Percentiles rank a stretch among this genome's conserved stretches.
phyloP scores from a whole-genome alignment of 805 yeast species.

The Hanseniaspora jakobsenii region DNA sequence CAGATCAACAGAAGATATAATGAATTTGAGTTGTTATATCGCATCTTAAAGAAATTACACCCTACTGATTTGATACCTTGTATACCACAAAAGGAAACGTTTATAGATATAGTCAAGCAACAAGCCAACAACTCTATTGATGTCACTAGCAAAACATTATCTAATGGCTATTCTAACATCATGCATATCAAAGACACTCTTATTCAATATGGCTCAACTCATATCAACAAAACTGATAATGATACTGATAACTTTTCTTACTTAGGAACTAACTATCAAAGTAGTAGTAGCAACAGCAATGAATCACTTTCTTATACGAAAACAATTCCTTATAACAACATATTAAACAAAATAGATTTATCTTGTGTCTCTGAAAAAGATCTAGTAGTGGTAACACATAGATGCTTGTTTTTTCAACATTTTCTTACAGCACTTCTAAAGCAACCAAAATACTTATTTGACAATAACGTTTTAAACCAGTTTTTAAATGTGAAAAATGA shows the following conservation, averaged over 20 bases:
- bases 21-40: conserved; percentile 77
- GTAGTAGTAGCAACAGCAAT: neutral
- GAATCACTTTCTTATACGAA: too few species aligned
- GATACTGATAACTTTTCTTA: neutral
- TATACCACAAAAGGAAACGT: conserved; percentile 69
- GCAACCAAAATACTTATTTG: conserved; percentile 22
- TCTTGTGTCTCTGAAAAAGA: neutral
- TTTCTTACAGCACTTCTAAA: conserved; percentile 25
- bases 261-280: neutral
- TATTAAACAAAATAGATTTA: conserved; percentile 3
- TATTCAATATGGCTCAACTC: neutral
- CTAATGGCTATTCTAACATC: conserved; percentile 5
- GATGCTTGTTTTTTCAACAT: conserved; percentile 27
- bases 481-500: conserved; percentile 27
- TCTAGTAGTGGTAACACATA: conserved; percentile 25
- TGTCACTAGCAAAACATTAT: conserved; percentile 6
- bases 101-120: conserved; percentile 18
- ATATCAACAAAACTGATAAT: neutral
- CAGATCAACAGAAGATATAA: conserved; percentile 90
- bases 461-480: conserved; percentile 26
- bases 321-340: neutral
- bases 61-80: conserved; percentile 84
- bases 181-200: conserved; percentile 5
- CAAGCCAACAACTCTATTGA: conserved; percentile 14
- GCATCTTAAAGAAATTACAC: conserved; percentile 53